phyloP scores from a whole-genome alignment of 805 yeast genomes.

The Candida endomychidarum region DNA sequence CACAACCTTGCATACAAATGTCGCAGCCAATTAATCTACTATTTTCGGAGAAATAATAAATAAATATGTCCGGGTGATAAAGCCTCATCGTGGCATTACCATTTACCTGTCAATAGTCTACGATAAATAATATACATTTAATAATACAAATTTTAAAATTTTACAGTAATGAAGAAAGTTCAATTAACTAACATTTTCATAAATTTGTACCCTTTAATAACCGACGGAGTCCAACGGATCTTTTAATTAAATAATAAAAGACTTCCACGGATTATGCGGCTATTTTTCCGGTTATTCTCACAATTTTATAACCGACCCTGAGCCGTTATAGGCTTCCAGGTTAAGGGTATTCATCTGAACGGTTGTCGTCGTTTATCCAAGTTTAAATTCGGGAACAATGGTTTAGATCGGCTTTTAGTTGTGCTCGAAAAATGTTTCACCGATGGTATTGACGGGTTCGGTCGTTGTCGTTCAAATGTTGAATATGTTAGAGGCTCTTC shows the following conservation, averaged over 20 bases:
- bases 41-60: conserved; percentile 2
- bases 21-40: neutral
- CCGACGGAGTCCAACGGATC: neutral
- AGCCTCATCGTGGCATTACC: neutral
- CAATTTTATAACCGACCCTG: conserved; percentile 5
- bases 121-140: conserved; percentile 4
- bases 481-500: conserved; percentile 1
- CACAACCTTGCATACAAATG: conserved; percentile 3
- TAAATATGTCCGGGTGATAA: neutral
- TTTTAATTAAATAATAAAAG: conserved; percentile 4
- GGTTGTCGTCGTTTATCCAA: conserved; percentile 9
- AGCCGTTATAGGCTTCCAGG: neutral
- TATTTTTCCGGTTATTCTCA: conserved; percentile 1
- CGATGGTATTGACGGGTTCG: too few relatives aligned
- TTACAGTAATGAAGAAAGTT: conserved; percentile 1
- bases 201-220: neutral
- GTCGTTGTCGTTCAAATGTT: conserved; percentile 3
- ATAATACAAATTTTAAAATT: neutral
- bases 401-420: conserved; percentile 3
- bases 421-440: neutral
- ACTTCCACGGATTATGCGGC: conserved; percentile 1
- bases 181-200: conserved; percentile 4
- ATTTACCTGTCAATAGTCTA: too few relatives aligned
- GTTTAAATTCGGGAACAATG: conserved; percentile 3
- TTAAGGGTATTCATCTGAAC: conserved; percentile 2